Evolutionary conservation across 2,329 filamentous ascomycete species (phyloP).

Genomic region (Fusarium globosum): DNA sequence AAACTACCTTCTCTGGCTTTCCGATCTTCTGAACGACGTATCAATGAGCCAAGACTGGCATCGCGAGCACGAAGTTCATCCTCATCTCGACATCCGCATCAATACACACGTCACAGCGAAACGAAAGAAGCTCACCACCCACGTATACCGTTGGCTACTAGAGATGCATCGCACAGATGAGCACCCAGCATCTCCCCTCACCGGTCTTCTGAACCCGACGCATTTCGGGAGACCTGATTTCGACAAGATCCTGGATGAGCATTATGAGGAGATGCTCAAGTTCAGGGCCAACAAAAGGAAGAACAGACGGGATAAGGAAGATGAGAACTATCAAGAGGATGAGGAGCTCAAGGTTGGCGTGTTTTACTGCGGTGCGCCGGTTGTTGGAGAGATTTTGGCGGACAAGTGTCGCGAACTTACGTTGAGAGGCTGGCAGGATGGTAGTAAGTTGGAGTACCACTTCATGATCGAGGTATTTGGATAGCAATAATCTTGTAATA

Average conservation of each 20-base stretch:
- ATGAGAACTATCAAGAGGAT: constrained; percentile 34
- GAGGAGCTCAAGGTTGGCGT: constrained; percentile 62
- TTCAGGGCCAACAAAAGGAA: constrained; percentile 43
- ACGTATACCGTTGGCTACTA: constrained; percentile 67
- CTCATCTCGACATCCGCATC: constrained; percentile 64
- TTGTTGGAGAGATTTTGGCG: constrained; percentile 66
- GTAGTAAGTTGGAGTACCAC: constrained; percentile 63
- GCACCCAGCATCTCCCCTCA: constrained; percentile 64
- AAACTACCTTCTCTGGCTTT: constrained; percentile 68
- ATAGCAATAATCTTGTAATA: constrained; percentile 23
- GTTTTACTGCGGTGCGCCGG: constrained; percentile 67
- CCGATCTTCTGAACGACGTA: constrained; percentile 64
- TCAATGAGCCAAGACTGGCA: constrained; percentile 53
- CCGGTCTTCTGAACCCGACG: constrained; percentile 63
- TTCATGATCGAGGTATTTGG: constrained; percentile 70
- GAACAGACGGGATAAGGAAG: background rate
- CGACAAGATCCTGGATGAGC: constrained; percentile 61
- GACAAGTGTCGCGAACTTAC: constrained; percentile 65
- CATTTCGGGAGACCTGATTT: constrained; percentile 67
- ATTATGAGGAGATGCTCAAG: constrained; percentile 64
- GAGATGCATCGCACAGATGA: constrained; percentile 65
- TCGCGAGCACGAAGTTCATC: constrained; percentile 49
- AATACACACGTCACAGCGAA: constrained; percentile 68
- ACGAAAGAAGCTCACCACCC: constrained; percentile 62
- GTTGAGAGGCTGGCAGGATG: constrained; percentile 61